Evolutionary conservation across 345 rosid genomes (phyloP).

Genomic region (Dimocarpus longan): DNA sequence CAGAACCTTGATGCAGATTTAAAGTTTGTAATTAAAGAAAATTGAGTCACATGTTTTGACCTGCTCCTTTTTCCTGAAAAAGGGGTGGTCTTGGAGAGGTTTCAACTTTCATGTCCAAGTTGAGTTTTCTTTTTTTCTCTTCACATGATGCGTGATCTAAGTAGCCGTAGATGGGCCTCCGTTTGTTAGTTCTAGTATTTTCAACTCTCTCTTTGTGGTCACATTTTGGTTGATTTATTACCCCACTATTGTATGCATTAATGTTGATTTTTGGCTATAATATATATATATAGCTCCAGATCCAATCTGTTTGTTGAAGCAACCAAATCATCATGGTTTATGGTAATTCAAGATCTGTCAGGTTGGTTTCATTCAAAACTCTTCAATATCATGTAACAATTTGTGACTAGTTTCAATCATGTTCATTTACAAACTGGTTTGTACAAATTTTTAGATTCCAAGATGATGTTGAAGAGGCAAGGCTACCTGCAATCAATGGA

Average conservation of each 20-base stretch:
- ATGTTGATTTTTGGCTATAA: slow-evolving; percentile 4
- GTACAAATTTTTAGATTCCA: slow-evolving; percentile 45
- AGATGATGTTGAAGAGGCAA: slow-evolving; percentile 55
- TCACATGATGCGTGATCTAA: slow-evolving; percentile 34
- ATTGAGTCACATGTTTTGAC: slow-evolving; percentile 31
- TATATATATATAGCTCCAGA: slow-evolving; percentile 6
- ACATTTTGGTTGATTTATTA: not conserved
- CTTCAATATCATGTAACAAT: not conserved
- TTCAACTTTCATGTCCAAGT: slow-evolving; percentile 22
- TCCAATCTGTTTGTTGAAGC: slow-evolving; percentile 21
- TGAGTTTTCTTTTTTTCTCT: slow-evolving; percentile 4
- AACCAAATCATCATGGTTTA: slow-evolving; percentile 33
- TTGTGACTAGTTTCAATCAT: no score
- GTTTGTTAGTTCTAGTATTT: slow-evolving; percentile 14
- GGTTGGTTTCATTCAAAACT: slow-evolving; percentile 45
- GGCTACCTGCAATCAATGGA: slow-evolving; percentile 41
- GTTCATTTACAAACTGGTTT: not conserved
- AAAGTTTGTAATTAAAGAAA: slow-evolving; percentile 11
- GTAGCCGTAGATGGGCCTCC: slow-evolving; percentile 16
- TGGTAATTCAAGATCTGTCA: slow-evolving; percentile 66
- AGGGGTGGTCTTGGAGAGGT: not conserved
- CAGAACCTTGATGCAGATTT: slow-evolving; percentile 13
- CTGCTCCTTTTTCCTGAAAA: slow-evolving; percentile 30
- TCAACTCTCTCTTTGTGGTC: slow-evolving; percentile 8
- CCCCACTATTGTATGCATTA: not conserved